Base-by-base conservation (phyloP, 2,329 filamentous ascomycete species). In the Nigrospora sphaerica region DNA sequence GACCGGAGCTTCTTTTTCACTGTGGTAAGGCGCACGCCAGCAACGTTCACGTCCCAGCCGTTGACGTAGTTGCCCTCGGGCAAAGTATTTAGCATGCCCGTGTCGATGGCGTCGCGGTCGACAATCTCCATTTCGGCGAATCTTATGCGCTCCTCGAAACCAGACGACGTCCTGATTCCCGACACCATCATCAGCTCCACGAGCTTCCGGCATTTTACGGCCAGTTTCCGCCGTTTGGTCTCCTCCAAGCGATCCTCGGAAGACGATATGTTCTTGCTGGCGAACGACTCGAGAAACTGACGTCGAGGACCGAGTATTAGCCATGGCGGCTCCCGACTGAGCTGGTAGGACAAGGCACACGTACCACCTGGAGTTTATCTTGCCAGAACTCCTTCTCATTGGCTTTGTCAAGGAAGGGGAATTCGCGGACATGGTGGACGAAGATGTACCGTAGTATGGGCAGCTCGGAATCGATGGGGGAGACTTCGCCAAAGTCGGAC, bases 101-200 rank as follows among this genome's bases (percentile, higher is more conserved):
- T 86, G 49, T 96, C 91, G 60, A 95, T 95, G 38, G 93, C 91
- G 46, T 89, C 87, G 52, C 89, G 81, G 61, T 98, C 93, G 28
- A 98, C 89, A 19, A 97, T 90, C 62, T 98, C 93, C 69, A 98
- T 86, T 68, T 98, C 93, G 2, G 90, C 89, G 63, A 98, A 98
- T 43, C 90, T 82, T 61, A 98, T 96, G 48, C 93, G 82, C 72
- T 98, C 93, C 67, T 98, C 93, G 63, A 97, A 98, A 2, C 93
- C 93, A 5, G 91, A 96, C 4, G 93, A 90, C 1, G 93, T 98
- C 32, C 88, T 88, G 48, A 98, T 86, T 34, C 93, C 93, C 9
- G 92, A 97, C 10, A 98, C 93, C 90, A 98, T 96, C 93, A 98
- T 98, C 50, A 98, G 75, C 73, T 98, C 93, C 12, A 98, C 88